phyloP scores from a whole-genome alignment of 495 filamentous ascomycete genomes.

The Annulohypoxylon bovei region DNA sequence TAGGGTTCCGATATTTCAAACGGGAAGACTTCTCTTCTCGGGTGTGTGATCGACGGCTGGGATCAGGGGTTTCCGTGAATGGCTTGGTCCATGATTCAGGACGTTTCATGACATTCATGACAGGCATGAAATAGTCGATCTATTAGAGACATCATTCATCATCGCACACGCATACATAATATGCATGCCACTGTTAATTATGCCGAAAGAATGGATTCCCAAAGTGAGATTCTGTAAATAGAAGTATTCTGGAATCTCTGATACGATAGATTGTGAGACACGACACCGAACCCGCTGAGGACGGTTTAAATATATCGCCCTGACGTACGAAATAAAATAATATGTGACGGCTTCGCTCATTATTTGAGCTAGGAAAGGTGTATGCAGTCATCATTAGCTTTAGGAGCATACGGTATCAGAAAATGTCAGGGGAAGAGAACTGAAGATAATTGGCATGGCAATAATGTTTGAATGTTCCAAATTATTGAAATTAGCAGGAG shows the following conservation, averaged over 20 bases:
- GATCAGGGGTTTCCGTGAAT: constrained; percentile 26
- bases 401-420: constrained; percentile 10
- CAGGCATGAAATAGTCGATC: constrained; percentile 34
- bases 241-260: constrained; percentile 31
- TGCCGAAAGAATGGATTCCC: constrained; percentile 2
- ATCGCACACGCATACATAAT: constrained; percentile 18
- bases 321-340: neutral
- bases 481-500: constrained; percentile 26
- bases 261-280: constrained; percentile 11
- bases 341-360: neutral
- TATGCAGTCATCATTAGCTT: neutral
- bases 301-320: neutral
- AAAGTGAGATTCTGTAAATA: neutral
- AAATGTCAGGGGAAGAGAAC: constrained; percentile 15
- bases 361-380: neutral
- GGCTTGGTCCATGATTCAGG: constrained; percentile 37
- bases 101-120: constrained; percentile 41
- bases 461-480: constrained; percentile 16
- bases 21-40: constrained; percentile 27
- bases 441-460: too few species aligned
- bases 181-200: constrained; percentile 19
- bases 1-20: constrained; percentile 15
- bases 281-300: neutral
- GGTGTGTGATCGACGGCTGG: constrained; percentile 43
- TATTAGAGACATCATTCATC: constrained; percentile 34